phyloP scores from a whole-genome alignment of 148 eudicot species.

The Rhododendron griersonianum region DNA sequence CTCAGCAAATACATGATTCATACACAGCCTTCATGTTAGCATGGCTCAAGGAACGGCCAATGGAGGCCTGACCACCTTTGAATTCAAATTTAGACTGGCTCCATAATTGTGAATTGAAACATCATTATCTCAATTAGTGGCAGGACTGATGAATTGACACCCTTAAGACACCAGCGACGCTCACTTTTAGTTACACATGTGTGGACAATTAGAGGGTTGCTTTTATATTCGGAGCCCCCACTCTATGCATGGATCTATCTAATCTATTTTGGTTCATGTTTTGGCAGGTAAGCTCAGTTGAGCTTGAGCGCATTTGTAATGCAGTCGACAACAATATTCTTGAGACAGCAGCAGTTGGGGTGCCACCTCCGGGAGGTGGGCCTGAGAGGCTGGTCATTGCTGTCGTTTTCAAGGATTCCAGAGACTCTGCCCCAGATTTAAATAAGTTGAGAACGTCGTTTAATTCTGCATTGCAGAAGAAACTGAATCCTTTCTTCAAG shows the following conservation, averaged over 20 bases:
- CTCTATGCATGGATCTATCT: not conserved
- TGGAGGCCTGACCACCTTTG: not conserved
- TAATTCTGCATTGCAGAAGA: conserved; percentile 74
- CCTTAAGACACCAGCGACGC: not conserved
- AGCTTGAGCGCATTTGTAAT: conserved; percentile 87
- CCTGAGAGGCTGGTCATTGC: conserved; percentile 82
- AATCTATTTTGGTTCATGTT: not conserved
- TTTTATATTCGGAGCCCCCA: not conserved
- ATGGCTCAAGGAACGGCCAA: not conserved
- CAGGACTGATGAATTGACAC: not conserved
- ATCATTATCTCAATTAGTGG: not conserved
- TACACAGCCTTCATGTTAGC: not conserved
- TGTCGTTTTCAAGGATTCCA: conserved; percentile 58
- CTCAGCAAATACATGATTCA: not conserved
- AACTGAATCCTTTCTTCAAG: conserved; percentile 84
- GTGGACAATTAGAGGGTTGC: not conserved
- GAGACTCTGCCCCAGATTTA: conserved; percentile 28
- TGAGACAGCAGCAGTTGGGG: conserved; percentile 93
- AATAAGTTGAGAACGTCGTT: conserved; percentile 47
- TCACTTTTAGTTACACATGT: not conserved
- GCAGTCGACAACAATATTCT: conserved; percentile 48
- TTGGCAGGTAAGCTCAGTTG: conserved; percentile 84
- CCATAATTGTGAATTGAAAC: not conserved
- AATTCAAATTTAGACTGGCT: not conserved
- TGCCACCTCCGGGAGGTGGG: conserved; percentile 78